Conservation (phyloP, 2,329 filamentous ascomycete species). For the Clonostachys sp. region DNA sequence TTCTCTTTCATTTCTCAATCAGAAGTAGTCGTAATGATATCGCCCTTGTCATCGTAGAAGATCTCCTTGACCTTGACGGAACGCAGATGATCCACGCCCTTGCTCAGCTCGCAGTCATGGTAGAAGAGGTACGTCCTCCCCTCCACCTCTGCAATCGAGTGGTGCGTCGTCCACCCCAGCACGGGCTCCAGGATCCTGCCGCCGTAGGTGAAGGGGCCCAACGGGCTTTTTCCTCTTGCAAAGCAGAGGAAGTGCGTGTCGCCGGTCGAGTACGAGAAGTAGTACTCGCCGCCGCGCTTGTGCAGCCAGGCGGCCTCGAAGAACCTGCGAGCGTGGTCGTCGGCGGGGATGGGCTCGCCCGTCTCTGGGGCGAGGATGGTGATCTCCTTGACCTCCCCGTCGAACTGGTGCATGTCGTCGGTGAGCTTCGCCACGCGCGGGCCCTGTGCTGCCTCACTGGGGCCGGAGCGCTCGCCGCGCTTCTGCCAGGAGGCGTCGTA, state of each 20-base stretch:
- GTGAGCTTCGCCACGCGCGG: constrained; percentile 63
- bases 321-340: constrained; percentile 71
- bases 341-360: constrained; percentile 52
- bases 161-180: constrained; percentile 77
- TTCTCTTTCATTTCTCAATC: constrained; percentile 8
- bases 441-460: constrained; percentile 51
- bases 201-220: constrained; percentile 69
- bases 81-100: constrained; percentile 65
- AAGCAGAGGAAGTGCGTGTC: constrained; percentile 74
- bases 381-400: constrained; percentile 50
- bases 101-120: constrained; percentile 67
- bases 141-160: constrained; percentile 71
- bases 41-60: constrained; percentile 63
- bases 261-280: constrained; percentile 75
- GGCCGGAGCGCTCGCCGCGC: constrained; percentile 54
- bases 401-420: constrained; percentile 63
- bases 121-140: constrained; percentile 73
- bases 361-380: constrained; percentile 59
- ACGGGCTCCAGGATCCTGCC: constrained; percentile 73
- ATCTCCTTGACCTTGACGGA: constrained; percentile 74
- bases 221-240: constrained; percentile 57
- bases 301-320: constrained; percentile 82
- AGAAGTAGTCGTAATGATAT: constrained; percentile 40
- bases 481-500: constrained; percentile 54
- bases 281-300: constrained; percentile 65